A percentile compares a stretch with the other conserved stretches of the same genome.
Conservation (phyloP, 2,329 filamentous ascomycete species). For the Neophaeococcomyces aloes region DNA sequence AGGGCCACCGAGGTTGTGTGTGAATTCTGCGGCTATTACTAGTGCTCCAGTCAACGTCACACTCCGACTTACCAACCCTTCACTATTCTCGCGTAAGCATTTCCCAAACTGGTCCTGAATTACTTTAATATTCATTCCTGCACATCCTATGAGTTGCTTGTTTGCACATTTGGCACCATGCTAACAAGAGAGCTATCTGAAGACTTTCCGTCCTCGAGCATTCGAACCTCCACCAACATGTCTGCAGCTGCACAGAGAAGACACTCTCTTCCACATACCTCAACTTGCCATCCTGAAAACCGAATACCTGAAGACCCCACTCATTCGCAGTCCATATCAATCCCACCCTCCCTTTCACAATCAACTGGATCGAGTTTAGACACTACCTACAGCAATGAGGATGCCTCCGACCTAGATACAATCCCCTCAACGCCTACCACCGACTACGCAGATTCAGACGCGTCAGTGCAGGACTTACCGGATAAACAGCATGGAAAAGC, state of each 20-base stretch:
- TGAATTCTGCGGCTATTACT: too few species aligned
- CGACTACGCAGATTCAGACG: conserved; percentile 29
- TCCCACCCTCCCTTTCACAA: conserved; percentile 27
- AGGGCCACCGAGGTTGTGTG: too few species aligned
- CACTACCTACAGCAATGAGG: conserved; percentile 25
- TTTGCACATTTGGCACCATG: neutral
- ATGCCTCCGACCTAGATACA: conserved; percentile 28
- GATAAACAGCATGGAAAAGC: conserved; percentile 17
- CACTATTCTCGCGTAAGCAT: too few species aligned
- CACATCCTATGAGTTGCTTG: neutral
- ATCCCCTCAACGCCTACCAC: conserved; percentile 32
- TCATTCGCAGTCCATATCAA: conserved; percentile 27
- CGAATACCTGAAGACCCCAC: conserved; percentile 39
- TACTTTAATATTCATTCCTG: neutral
- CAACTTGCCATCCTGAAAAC: conserved; percentile 38
- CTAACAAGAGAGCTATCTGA: conserved; percentile 3
- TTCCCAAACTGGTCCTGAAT: too few species aligned
- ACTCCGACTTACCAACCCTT: too few species aligned
- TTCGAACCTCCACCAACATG: neutral
- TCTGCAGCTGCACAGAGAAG: neutral
- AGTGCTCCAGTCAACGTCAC: too few species aligned
- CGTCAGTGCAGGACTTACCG: conserved; percentile 21
- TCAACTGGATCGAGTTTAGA: conserved; percentile 26
- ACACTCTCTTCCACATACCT: conserved; percentile 21
- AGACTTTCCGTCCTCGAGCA: neutral